These are phyloP conservation scores for Tetrahymena thermophila DNA, from an alignment of 73 alveolate species.

Conservation along the genomic window DNA sequence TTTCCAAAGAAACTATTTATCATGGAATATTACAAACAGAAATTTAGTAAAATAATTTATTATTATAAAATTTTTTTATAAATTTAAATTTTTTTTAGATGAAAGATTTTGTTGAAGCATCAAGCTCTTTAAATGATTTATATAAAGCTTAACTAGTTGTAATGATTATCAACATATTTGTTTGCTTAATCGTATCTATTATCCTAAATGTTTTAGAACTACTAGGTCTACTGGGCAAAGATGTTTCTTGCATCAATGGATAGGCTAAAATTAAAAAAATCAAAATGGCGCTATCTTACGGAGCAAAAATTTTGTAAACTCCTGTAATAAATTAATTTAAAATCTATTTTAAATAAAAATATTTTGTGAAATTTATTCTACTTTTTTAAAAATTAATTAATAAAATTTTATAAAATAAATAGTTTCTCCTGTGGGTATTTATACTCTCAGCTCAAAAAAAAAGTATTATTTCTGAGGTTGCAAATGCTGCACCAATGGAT, in stretches of 20 bases:
- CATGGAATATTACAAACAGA: neutral
- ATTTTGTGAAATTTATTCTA: neutral
- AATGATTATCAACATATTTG: neutral
- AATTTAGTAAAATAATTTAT: neutral
- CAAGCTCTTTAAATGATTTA: neutral
- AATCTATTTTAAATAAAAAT: neutral
- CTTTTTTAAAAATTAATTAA: neutral
- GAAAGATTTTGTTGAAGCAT: neutral
- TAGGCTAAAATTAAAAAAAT: neutral
- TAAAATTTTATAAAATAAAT: neutral
- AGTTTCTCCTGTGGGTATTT: neutral
- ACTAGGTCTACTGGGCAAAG: neutral
- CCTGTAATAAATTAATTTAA: neutral
- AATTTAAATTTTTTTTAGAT: neutral
- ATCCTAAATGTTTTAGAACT: neutral
- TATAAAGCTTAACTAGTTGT: neutral
- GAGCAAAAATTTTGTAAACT: neutral
- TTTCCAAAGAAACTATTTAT: neutral
- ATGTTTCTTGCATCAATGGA: neutral
- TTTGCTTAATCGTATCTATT: neutral
- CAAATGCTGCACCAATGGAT: neutral
- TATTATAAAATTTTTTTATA: too few species aligned
- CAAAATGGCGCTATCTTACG: neutral
- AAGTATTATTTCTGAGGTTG: neutral
- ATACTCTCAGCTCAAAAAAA: neutral